Conservation (phyloP, 2,329 filamentous ascomycete genomes). For the Ascochyta pisi region DNA sequence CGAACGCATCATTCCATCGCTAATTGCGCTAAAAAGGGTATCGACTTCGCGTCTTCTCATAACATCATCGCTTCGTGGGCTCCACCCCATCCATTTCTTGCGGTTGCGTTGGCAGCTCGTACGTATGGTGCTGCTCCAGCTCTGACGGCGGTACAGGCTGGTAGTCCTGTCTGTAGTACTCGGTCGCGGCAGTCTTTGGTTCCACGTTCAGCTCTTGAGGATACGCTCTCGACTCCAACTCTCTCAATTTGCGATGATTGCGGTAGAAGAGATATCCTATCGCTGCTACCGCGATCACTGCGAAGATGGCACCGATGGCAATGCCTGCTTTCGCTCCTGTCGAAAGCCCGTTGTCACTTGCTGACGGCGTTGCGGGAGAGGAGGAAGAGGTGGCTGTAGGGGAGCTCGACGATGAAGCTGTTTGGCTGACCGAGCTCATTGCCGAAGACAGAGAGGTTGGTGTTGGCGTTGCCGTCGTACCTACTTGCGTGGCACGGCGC, state of each 20-base stretch:
- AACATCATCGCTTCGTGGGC: not conserved
- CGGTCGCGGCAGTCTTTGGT: not conserved
- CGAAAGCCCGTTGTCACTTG: not conserved
- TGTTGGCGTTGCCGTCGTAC: not conserved
- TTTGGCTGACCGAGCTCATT: not conserved
- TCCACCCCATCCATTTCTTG: not conserved
- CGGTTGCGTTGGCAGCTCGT: not conserved
- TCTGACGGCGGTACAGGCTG: not conserved
- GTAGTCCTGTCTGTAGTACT: not conserved
- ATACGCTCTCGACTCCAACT: not conserved
- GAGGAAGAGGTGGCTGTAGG: not conserved
- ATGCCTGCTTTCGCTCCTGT: conserved; percentile 9
- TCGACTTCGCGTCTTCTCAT: not conserved
- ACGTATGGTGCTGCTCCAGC: not conserved
- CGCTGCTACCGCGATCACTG: not conserved
- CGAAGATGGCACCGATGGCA: conserved; percentile 4
- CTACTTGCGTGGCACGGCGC: conserved; percentile 2
- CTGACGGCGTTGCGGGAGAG: not conserved
- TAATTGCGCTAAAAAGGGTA: not conserved
- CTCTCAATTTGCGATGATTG: conserved; percentile 3
- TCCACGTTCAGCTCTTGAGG: not conserved
- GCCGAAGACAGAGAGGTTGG: not conserved
- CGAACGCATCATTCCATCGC: not conserved
- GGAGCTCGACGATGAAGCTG: not conserved
- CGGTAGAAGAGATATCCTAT: conserved; percentile 7